phyloP scores from a whole-genome alignment of 768 basidiomycete genomes.

The Termitomyces sp. region DNA sequence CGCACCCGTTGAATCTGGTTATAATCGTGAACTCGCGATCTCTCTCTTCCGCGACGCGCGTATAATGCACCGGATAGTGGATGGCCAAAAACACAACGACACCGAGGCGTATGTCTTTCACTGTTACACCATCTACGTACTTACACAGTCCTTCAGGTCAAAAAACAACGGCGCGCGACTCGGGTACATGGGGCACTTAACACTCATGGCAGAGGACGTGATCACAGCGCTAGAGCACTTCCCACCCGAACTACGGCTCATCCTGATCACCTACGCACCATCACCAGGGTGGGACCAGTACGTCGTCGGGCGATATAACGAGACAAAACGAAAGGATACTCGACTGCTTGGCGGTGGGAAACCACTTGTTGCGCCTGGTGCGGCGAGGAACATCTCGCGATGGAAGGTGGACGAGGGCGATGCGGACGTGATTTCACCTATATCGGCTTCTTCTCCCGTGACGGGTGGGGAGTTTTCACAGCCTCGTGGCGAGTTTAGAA shows the following conservation, averaged over 20 bases:
- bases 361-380: slow-evolving; percentile 49
- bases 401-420: slow-evolving; percentile 79
- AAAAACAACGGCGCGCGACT: slow-evolving; percentile 78
- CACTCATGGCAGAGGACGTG: slow-evolving; percentile 92
- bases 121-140: slow-evolving; percentile 1
- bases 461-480: slow-evolving; percentile 15
- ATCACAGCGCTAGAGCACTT: slow-evolving; percentile 87
- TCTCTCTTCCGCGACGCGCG: slow-evolving; percentile 84
- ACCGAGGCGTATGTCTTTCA: slow-evolving; percentile 55
- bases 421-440: slow-evolving; percentile 11
- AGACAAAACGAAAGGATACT: slow-evolving; percentile 81
- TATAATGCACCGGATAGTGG: slow-evolving; percentile 82
- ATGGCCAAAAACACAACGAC: slow-evolving; percentile 82
- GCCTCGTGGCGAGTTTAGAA: slow-evolving; percentile 57
- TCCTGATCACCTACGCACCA: slow-evolving; percentile 67
- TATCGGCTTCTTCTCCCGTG: not conserved
- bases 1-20: slow-evolving; percentile 77
- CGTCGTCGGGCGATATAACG: slow-evolving; percentile 79
- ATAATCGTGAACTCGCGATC: slow-evolving; percentile 82
- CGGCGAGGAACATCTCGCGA: slow-evolving; percentile 30
- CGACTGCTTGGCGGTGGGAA: slow-evolving; percentile 85
- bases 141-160: slow-evolving; percentile 36
- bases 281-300: slow-evolving; percentile 87
- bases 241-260: slow-evolving; percentile 70
- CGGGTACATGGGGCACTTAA: slow-evolving; percentile 97